These are phyloP conservation scores for Primulina eburnea DNA, from an alignment of 257 asterid genomes.

Conservation along the genomic window DNA sequence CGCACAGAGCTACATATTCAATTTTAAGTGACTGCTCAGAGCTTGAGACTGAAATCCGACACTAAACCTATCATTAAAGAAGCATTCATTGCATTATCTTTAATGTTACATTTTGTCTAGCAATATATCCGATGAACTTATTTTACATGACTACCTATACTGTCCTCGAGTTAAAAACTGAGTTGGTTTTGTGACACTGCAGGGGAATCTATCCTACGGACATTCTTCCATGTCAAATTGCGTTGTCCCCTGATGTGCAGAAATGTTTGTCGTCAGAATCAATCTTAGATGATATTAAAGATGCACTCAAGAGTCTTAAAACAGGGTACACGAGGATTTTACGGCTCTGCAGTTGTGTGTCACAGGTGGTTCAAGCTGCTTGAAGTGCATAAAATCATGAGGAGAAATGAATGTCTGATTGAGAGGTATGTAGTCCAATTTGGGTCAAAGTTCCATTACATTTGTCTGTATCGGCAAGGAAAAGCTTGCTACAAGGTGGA, in stretches of 20 bases:
- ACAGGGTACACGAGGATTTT: slow-evolving; percentile 66
- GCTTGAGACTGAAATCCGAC: background rate
- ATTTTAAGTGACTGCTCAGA: background rate
- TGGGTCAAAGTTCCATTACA: background rate
- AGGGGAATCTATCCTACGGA: slow-evolving; percentile 86
- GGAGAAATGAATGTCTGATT: background rate
- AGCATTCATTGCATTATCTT: background rate
- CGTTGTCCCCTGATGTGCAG: slow-evolving; percentile 24
- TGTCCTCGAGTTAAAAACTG: background rate
- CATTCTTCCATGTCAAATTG: slow-evolving; percentile 47
- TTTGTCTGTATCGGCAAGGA: background rate
- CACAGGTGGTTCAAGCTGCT: slow-evolving; percentile 48
- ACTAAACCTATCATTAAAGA: background rate
- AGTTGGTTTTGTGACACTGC: slow-evolving; percentile 33
- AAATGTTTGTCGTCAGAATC: slow-evolving; percentile 24
- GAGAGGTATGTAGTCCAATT: background rate
- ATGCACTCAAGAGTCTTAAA: slow-evolving; percentile 42
- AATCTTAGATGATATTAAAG: slow-evolving; percentile 38
- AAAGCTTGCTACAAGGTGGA: background rate
- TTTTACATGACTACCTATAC: background rate
- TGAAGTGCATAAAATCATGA: slow-evolving; percentile 20
- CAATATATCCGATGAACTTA: background rate
- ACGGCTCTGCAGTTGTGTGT: slow-evolving; percentile 51
- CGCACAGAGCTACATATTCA: background rate
- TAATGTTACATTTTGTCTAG: background rate